Evolutionary conservation across 2,329 filamentous ascomycete genomes (phyloP), one percentile per base, ranked within the genome.

Genomic region (Ceratocystis colombiana): DNA sequence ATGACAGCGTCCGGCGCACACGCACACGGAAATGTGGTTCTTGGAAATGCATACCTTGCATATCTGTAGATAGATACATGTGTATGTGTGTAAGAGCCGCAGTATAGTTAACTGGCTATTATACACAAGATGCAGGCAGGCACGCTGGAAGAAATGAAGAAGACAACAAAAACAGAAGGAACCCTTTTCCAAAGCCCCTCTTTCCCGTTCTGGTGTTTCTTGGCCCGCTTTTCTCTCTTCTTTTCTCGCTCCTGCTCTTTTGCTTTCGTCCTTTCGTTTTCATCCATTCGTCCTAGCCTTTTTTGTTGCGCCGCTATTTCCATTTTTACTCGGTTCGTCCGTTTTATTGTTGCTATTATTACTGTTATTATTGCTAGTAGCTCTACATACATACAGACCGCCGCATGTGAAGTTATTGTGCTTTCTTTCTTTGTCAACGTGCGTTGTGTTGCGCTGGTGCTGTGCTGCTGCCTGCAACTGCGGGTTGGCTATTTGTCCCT

Each of bases 111-210:
- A 41, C 37, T 41, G 37, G 37, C 37, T 15, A 4, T 41, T 41
- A 15, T 41, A 41, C 37, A 41, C 37, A 41, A 41, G 37, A 41
- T 41, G 10, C 12, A 41, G 20, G 12, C n/a, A n/a, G 20, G 22
- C n/a, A n/a, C 2, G 55, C 30, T 20, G 17, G 6, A 20, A 15
- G 55, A 59, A 20, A 20, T 15, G 48, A 20, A 25, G 48, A 50
- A 25, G 22, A n/a, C n/a, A 3, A 50, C 7, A 25, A 37, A 59
- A 28, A 17, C 53, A 57, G 37, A 33, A 45, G 28, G n/a, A 28
- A 62, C 33, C 28, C 55, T 59, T 59, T 64, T 64, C 37, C 12
- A 50, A 25, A 25, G 8, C 8, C n/a, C 22, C 20, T 53, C 48
- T 28, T 53, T 28, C 48, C 48, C 15, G 15, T 53, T 53, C 2